Evolutionary conservation across 257 asterid species (phyloP).

Genomic region (Capsicum rhomboideum): DNA sequence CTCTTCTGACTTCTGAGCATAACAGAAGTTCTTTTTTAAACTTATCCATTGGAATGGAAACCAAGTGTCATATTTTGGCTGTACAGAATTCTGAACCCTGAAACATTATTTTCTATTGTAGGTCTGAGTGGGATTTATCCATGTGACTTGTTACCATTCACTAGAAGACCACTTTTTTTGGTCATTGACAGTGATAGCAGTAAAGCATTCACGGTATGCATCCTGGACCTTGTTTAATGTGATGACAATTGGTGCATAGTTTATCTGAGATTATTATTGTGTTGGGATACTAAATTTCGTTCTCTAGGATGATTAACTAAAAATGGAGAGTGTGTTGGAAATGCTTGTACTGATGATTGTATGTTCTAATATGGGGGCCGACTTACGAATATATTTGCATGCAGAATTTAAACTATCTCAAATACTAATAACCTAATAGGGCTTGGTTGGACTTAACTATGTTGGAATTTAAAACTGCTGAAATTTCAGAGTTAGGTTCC

Average conservation of each 20-base stretch:
- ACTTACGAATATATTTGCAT: neutral
- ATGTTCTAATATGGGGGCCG: neutral
- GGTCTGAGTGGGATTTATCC: constrained; percentile 85
- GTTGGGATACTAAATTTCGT: neutral
- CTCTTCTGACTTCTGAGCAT: neutral
- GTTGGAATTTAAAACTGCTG: neutral
- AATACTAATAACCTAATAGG: neutral
- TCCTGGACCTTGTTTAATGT: neutral
- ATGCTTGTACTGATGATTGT: neutral
- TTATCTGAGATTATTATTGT: neutral
- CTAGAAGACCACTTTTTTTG: constrained; percentile 86
- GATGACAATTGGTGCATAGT: neutral
- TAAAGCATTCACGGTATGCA: constrained; percentile 70
- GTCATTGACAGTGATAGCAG: constrained; percentile 83
- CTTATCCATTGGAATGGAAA: neutral
- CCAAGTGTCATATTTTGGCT: neutral
- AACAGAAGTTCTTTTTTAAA: neutral
- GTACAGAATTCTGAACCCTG: constrained; percentile 6
- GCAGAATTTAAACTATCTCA: neutral
- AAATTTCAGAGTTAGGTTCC: neutral
- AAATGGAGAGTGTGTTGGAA: neutral
- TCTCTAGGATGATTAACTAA: neutral
- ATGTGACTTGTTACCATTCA: constrained; percentile 79
- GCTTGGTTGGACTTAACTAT: neutral
- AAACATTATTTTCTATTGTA: constrained; percentile 29